Evolutionary conservation across 2,329 filamentous ascomycete species (phyloP), one percentile per base, ranked within the genome.

Genomic region (Rugonectria rugulosa): DNA sequence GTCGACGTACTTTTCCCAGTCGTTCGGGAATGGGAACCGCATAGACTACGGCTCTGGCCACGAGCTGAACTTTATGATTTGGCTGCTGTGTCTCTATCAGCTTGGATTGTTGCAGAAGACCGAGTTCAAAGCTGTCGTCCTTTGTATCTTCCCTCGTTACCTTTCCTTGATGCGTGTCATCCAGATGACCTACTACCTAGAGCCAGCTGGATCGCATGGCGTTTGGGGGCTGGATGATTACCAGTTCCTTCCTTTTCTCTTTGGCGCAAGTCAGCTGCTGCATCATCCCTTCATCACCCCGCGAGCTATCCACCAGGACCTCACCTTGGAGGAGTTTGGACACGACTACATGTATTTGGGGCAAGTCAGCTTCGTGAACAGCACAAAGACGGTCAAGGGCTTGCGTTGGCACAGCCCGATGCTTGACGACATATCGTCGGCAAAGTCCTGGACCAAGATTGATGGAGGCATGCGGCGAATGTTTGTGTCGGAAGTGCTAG

Each of bases 181-280:
- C 14, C 95, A 99, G 73, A 88, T 87, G 60, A 91, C 92, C 3
- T 99, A 99, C 76, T 99, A 99, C 70, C 87, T 99, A 45, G 95
- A 99, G 70, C 95, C 95, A 2, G 95, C 95, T 1, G 95, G 95
- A 12, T 97, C 94, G 1, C 95, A 99, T 72, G 95, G 95, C 34
- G 95, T 99, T 20, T 99, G 95, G 95, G 95, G 95, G 15, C 79
- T 99, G 2, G 95, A 99, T 68, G 95, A 99, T 73, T 97, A 99
- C 75, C 93, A 96, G 64, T 99, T 99, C 75, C 79, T 97, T 1
- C 95, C 96, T 0, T 99, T 98, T 72, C 84, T 99, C 11, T 96
- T 98, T 61, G 95, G 95, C 17, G 92, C 95, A 29, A 89, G 92
- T 20, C 96, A 99, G 75, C 83, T 97, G 15, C 80, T 95, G 14